Evolutionary conservation across 2,329 filamentous ascomycete genomes (phyloP).

Genomic region (Mariannaea sp.): DNA sequence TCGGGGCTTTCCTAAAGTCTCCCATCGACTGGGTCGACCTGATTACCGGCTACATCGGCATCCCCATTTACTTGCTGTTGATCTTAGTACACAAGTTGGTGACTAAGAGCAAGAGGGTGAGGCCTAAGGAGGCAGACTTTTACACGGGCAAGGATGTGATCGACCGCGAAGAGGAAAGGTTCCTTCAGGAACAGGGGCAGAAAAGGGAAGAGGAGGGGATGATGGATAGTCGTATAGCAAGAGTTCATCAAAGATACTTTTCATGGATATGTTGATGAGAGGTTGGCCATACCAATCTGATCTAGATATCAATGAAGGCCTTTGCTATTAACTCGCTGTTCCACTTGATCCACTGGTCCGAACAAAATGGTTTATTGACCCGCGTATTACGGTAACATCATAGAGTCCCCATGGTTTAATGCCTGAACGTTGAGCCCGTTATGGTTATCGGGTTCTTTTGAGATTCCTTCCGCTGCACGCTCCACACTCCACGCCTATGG

Average conservation of each 20-base stretch:
- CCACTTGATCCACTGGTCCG: too few relatives aligned
- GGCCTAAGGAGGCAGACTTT: slow-evolving; percentile 66
- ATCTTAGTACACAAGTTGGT: slow-evolving; percentile 69
- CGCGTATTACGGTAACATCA: too few relatives aligned
- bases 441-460: too few relatives aligned
- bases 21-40: slow-evolving; percentile 67
- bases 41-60: slow-evolving; percentile 76
- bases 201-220: neutral
- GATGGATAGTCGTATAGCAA: neutral
- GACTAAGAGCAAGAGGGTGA: slow-evolving; percentile 58
- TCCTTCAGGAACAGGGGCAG: slow-evolving; percentile 49
- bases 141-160: slow-evolving; percentile 74
- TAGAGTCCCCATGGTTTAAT: too few relatives aligned
- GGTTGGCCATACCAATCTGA: too few relatives aligned
- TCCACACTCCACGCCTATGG: too few relatives aligned
- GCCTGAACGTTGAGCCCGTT: too few relatives aligned
- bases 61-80: slow-evolving; percentile 73
- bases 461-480: too few relatives aligned
- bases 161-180: slow-evolving; percentile 73
- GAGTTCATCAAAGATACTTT: neutral
- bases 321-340: too few relatives aligned
- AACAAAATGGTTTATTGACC: too few relatives aligned
- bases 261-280: slow-evolving; percentile 3
- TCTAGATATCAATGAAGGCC: neutral
- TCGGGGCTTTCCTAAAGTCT: slow-evolving; percentile 66